phyloP scores from a whole-genome alignment of 2,329 filamentous ascomycete genomes.

The Trichoderma sp. region DNA sequence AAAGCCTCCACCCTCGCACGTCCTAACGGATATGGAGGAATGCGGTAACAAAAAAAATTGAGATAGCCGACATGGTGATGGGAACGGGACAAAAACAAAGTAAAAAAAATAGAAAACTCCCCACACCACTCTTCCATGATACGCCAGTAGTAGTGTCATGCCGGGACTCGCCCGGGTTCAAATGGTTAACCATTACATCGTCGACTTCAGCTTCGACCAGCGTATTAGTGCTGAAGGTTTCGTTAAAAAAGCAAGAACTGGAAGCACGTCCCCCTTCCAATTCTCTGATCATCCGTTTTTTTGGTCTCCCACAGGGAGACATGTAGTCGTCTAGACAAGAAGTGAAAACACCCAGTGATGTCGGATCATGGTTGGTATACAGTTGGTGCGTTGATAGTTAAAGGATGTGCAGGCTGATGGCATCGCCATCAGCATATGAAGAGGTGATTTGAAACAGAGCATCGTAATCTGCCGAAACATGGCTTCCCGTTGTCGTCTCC shows the following conservation, averaged over 20 bases:
- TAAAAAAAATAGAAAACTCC: slow-evolving; percentile 12
- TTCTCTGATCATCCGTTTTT: slow-evolving; percentile 18
- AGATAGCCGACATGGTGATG: slow-evolving; percentile 12
- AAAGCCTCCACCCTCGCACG: slow-evolving; percentile 6
- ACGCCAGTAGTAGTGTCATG: slow-evolving; percentile 23
- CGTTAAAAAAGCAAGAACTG: slow-evolving; percentile 9
- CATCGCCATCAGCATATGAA: neutral
- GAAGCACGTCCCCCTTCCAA: slow-evolving; percentile 1
- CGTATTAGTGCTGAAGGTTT: slow-evolving; percentile 25
- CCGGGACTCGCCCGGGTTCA: slow-evolving; percentile 19
- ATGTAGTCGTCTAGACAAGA: slow-evolving; percentile 19
- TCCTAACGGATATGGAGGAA: neutral
- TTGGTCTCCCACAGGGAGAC: slow-evolving; percentile 6
- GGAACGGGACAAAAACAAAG: slow-evolving; percentile 5
- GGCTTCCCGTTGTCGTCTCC: slow-evolving; percentile 27
- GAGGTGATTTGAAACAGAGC: neutral
- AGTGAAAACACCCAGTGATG: slow-evolving; percentile 19
- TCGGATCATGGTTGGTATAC: slow-evolving; percentile 21
- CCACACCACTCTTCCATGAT: slow-evolving; percentile 20
- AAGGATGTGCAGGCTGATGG: neutral
- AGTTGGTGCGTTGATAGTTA: slow-evolving; percentile 18
- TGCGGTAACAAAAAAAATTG: slow-evolving; percentile 6
- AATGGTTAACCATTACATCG: slow-evolving; percentile 21
- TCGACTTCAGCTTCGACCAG: slow-evolving; percentile 24
- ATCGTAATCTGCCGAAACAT: slow-evolving; percentile 14